Conservation (phyloP, 495 filamentous ascomycete genomes). For the Penicillium silybi region DNA sequence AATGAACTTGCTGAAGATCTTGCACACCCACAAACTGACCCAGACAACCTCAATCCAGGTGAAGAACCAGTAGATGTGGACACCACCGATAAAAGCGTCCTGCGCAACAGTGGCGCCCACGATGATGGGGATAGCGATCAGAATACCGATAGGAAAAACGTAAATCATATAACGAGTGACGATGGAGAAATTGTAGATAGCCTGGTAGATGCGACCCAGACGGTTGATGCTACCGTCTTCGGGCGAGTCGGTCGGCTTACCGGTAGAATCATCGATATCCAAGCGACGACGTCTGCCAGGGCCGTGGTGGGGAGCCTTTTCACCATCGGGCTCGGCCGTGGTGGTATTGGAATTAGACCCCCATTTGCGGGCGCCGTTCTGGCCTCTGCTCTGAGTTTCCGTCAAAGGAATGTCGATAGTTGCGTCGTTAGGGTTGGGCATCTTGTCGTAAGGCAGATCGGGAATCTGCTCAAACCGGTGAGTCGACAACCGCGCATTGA, state of each 20-base stretch:
- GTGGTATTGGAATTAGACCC: slow-evolving; percentile 26
- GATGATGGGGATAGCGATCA: slow-evolving; percentile 79
- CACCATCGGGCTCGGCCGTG: slow-evolving; percentile 21
- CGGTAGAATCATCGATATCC: slow-evolving; percentile 44
- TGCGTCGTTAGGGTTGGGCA: slow-evolving; percentile 51
- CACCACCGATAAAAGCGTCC: slow-evolving; percentile 56
- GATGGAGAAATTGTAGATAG: slow-evolving; percentile 78
- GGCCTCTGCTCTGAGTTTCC: slow-evolving; percentile 39
- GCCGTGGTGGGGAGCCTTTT: slow-evolving; percentile 52
- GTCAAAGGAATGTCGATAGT: slow-evolving; percentile 57
- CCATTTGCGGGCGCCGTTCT: slow-evolving; percentile 42
- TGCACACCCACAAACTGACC: slow-evolving; percentile 83
- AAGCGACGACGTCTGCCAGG: slow-evolving; percentile 44
- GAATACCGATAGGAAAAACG: slow-evolving; percentile 68
- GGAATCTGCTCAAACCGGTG: slow-evolving; percentile 48
- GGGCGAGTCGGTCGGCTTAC: slow-evolving; percentile 42
- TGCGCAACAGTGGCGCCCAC: slow-evolving; percentile 56
- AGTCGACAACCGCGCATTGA: slow-evolving; percentile 33
- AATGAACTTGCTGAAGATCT: slow-evolving; percentile 74
- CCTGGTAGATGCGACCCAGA: slow-evolving; percentile 86
- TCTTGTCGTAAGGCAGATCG: slow-evolving; percentile 33
- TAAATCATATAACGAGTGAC: slow-evolving; percentile 88
- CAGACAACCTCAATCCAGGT: slow-evolving; percentile 90
- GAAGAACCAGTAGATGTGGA: slow-evolving; percentile 75
- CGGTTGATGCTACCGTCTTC: slow-evolving; percentile 64